Base-by-base conservation (phyloP, 805 yeast genomes). In the Sporopachydermia lactativora region DNA sequence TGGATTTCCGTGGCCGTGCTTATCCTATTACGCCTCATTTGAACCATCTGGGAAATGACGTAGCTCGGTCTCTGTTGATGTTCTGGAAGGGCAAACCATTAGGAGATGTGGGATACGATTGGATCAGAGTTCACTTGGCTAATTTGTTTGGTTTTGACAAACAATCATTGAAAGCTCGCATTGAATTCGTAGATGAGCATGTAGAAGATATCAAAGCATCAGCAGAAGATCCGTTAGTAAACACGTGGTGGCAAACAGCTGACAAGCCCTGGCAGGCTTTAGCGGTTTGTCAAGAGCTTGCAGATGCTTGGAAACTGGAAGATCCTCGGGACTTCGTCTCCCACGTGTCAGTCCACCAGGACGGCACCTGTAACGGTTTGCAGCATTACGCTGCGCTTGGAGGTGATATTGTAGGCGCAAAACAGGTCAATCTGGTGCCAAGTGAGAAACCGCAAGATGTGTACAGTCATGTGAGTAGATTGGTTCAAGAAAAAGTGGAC, bases 361-460 rank as follows among this genome's bases (percentile, higher is more conserved):
- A 75, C 48, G 82, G 82, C 28, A 72, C 80, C 2, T 75, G 82
- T 52, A 75, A 75, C 47, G 82, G 82, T 1, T 60, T 75, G 37
- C 82, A 75, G 57, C 82, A 75, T 52, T 75, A 75, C 51, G 82
- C 82, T 2, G 82, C 82, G 0, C 61, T 75, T n/a, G 81, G 81
- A 41, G 80, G 81, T 48, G 82, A 75, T 47, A 43, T 65, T 6
- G 81, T 73, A 48, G 82, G 81, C 48, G 82, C 81, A 1, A 57
- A 57, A 24, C 77, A 75, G 51, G 82, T 75, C 15, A 75, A 75
- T 48, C 59, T 75, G 50, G 54, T 66, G 11, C 76, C 76, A 2
- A 62, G 70, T 5, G 76, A 70, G 36, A 59, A 61, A 42, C 81
- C 81, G 1, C 77, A 71, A 49, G 82, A 75, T 54, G 81, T 75